Evolutionary conservation across 768 basidiomycete genomes (phyloP).

Genomic region (Arthromyces matolae): DNA sequence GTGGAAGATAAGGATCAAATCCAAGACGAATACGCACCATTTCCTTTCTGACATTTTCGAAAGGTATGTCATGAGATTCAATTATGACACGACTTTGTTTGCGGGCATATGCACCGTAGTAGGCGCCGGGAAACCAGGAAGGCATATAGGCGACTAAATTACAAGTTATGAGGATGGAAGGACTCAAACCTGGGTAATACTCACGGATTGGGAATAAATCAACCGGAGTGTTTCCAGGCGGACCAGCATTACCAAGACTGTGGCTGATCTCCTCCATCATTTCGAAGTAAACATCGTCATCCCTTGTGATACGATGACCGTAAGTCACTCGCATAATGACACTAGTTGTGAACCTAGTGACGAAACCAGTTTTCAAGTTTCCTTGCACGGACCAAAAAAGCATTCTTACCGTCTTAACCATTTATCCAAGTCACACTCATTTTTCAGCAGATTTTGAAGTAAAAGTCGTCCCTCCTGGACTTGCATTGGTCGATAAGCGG

Average conservation of each 20-base stretch:
- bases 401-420: conserved; percentile 17
- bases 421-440: conserved; percentile 19
- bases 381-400: neutral
- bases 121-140: conserved; percentile 30
- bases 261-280: conserved; percentile 28
- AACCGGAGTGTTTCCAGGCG: conserved; percentile 17
- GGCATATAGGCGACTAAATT: conserved; percentile 28
- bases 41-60: conserved; percentile 24
- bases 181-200: conserved; percentile 1
- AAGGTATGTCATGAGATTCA: conserved; percentile 28
- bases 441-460: conserved; percentile 23
- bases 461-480: conserved; percentile 25
- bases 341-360: conserved; percentile 7
- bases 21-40: conserved; percentile 23
- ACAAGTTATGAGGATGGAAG: neutral
- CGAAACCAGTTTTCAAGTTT: neutral
- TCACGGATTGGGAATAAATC: conserved; percentile 23
- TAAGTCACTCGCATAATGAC: conserved; percentile 27
- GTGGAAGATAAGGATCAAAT: neutral
- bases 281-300: conserved; percentile 34
- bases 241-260: conserved; percentile 19
- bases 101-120: conserved; percentile 18
- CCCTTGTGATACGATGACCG: conserved; percentile 27
- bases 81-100: conserved; percentile 7
- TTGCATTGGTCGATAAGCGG: conserved; percentile 16